Evolutionary conservation across 1,139 yeast species (phyloP), one percentile per base, ranked within the genome.

Genomic region (Pichia kudriavzevii): DNA sequence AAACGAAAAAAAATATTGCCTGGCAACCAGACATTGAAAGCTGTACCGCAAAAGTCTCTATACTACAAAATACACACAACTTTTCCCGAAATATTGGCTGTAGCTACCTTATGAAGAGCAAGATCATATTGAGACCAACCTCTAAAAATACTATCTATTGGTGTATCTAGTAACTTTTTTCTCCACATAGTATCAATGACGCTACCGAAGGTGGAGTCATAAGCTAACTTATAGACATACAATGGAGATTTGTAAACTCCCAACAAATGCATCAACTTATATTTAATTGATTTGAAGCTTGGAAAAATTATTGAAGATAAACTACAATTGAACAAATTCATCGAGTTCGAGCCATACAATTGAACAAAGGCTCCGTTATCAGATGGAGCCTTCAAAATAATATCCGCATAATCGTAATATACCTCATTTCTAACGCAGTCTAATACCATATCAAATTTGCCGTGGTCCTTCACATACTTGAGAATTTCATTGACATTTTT

Each of bases 81-180:
- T 52, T 82, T 82, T 20, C 94, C 94, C 39, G 65, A 66, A 4
- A 79, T 76, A 33, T 56, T 62, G 34, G 71, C 69, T n/a, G 63
- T 53, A 11, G 52, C 55, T 19, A 79, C 52, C 41, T 59, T 61
- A 7, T 67, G 67, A 32, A 71, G 49, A 0, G 85, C 91, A 6
- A 59, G 51, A 28, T 66, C 49, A 46, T 58, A 71, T 11, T 77
- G 67, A 8, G 40, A 29, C 7, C 62, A 67, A 48, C 79, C 65
- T 4, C 64, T 52, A 46, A 61, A 67, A 12, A 67, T 68, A n/a
- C 75, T 62, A 53, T 80, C 93, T 31, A 81, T 61, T 7, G 61
- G 56, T 8, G 74, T 62, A 30, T 59, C 57, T 31, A 75, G 48
- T 16, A 62, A 53, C 2, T 69, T 70, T 10, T 63, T 56, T 14